Evolutionary conservation across 805 yeast species (phyloP).

Genomic region (Limtongia smithiae): DNA sequence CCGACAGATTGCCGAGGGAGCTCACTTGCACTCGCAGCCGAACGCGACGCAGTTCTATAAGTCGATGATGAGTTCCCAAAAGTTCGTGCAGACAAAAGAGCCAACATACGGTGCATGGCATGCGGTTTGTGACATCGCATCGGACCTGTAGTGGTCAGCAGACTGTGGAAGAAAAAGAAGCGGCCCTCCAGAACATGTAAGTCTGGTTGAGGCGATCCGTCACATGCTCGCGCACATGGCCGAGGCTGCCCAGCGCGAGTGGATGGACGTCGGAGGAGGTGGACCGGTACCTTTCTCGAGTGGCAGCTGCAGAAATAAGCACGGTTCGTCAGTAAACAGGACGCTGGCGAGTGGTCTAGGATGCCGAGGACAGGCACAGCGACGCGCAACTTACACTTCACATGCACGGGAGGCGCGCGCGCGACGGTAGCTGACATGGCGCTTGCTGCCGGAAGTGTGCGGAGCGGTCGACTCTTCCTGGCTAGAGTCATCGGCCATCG

Average conservation of each 20-base stretch:
- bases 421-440: constrained; percentile 28
- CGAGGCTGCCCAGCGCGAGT: too few species aligned
- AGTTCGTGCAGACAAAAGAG: neutral
- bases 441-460: constrained; percentile 7
- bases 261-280: neutral
- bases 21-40: constrained; percentile 31
- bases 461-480: constrained; percentile 18
- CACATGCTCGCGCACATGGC: neutral
- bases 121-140: constrained; percentile 52
- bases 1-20: neutral
- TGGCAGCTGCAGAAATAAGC: constrained; percentile 22
- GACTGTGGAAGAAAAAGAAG: neutral
- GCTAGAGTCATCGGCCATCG: constrained; percentile 23
- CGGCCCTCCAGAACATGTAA: neutral
- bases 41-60: constrained; percentile 34
- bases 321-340: constrained; percentile 1
- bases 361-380: too few species aligned
- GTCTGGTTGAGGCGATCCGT: neutral
- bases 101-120: constrained; percentile 51
- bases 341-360: too few species aligned
- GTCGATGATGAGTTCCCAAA: neutral
- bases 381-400: constrained; percentile 57
- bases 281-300: constrained; percentile 24
- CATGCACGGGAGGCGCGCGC: constrained; percentile 70
- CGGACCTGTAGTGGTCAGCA: constrained; percentile 21